phyloP scores from a whole-genome alignment of 1,284 basidiomycete genomes.

The Kwoniella shivajii region DNA sequence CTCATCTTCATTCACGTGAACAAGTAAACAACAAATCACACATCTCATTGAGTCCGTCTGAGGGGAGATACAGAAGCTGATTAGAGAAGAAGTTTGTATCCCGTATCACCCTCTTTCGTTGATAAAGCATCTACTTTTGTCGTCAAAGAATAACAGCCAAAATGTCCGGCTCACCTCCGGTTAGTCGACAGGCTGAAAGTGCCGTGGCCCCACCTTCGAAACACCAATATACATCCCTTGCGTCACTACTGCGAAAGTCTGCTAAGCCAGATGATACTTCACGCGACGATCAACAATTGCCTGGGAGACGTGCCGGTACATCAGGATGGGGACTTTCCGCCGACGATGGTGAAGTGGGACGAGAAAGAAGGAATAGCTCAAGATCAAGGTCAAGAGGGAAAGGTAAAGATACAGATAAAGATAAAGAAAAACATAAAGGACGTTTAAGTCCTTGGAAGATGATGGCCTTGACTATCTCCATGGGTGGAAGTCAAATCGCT shows the following conservation, averaged over 20 bases:
- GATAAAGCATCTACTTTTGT: background rate
- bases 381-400: conserved; percentile 10
- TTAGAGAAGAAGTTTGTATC: too few species aligned
- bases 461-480: conserved; percentile 58
- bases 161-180: background rate
- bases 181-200: background rate
- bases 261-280: conserved; percentile 6
- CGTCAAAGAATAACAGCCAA: too few species aligned
- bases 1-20: too few species aligned
- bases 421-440: conserved; percentile 25
- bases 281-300: background rate
- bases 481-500: conserved; percentile 72
- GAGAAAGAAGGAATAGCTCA: conserved; percentile 16
- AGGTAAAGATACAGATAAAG: conserved; percentile 12
- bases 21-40: background rate
- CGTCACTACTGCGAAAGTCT: conserved; percentile 30
- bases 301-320: conserved; percentile 1
- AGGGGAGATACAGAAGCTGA: too few species aligned
- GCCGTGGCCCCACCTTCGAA: conserved; percentile 15
- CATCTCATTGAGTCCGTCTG: too few species aligned
- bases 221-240: conserved; percentile 44
- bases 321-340: conserved; percentile 10
- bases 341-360: conserved; percentile 4
- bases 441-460: conserved; percentile 50
- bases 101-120: too few species aligned